Conservation (phyloP, 2,329 filamentous ascomycete genomes). For the Monosporascus sp. region DNA sequence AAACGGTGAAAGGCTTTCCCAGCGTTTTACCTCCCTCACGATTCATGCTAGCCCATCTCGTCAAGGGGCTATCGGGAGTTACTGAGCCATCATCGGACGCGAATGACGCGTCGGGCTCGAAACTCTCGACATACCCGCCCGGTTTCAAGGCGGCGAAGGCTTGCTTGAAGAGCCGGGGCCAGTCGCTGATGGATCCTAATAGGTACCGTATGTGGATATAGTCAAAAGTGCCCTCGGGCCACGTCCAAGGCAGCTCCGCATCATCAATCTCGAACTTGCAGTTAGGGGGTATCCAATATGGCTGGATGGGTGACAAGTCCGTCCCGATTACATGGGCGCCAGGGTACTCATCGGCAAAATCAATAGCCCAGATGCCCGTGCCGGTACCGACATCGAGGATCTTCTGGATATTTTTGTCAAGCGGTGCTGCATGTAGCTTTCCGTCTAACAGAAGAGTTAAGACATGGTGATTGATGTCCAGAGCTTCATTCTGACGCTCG, state of each 20-base stretch:
- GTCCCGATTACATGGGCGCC: slow-evolving; percentile 15
- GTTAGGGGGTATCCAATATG: slow-evolving; percentile 40
- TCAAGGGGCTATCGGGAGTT: neutral
- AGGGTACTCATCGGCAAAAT: slow-evolving; percentile 15
- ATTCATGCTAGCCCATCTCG: neutral
- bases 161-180: slow-evolving; percentile 2
- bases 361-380: slow-evolving; percentile 39
- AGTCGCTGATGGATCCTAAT: slow-evolving; percentile 40
- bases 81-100: slow-evolving; percentile 19
- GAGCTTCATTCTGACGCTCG: neutral
- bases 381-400: slow-evolving; percentile 31
- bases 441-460: slow-evolving; percentile 1
- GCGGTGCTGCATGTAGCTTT: slow-evolving; percentile 12
- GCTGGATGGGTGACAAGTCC: slow-evolving; percentile 20
- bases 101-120: slow-evolving; percentile 15
- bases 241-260: slow-evolving; percentile 43
- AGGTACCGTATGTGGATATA: slow-evolving; percentile 46
- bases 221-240: slow-evolving; percentile 41
- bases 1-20: neutral
- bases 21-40: neutral
- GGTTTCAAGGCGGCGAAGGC: slow-evolving; percentile 18
- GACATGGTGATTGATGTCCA: neutral
- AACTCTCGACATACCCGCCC: slow-evolving; percentile 20
- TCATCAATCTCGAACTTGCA: slow-evolving; percentile 51
- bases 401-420: slow-evolving; percentile 13